Evolutionary conservation across 2,329 filamentous ascomycete genomes (phyloP).

Genomic region (Beauveria sp.): DNA sequence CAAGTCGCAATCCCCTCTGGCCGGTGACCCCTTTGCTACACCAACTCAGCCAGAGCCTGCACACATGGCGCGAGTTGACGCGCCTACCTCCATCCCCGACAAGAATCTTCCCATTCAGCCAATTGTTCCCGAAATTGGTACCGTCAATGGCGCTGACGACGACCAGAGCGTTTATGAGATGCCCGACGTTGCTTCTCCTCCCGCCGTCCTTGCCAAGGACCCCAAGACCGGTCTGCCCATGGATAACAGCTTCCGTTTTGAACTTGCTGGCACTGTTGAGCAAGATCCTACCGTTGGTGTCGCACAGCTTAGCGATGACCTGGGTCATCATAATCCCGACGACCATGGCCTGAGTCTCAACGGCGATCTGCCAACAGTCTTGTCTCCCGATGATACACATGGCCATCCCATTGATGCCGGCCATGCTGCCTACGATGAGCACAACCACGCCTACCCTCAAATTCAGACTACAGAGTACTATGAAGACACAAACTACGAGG

Average conservation of each 20-base stretch:
- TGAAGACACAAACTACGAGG: conserved; percentile 24
- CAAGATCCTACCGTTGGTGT: conserved; percentile 8
- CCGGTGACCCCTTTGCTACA: conserved; percentile 27
- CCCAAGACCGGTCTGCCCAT: conserved; percentile 18
- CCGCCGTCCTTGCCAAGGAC: conserved; percentile 22
- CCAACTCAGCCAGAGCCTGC: conserved; percentile 24
- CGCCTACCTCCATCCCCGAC: conserved; percentile 17
- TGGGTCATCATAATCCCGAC: conserved; percentile 19
- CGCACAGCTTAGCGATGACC: conserved; percentile 15
- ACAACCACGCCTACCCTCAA: conserved; percentile 17
- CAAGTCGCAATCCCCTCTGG: conserved; percentile 31
- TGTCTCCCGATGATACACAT: conserved; percentile 16
- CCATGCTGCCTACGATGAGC: conserved; percentile 13
- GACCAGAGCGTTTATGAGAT: conserved; percentile 20
- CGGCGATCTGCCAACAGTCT: conserved; percentile 25
- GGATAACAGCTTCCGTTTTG: conserved; percentile 10
- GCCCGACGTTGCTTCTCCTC: conserved; percentile 23
- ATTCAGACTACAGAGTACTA: conserved; percentile 26
- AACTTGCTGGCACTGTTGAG: conserved; percentile 11
- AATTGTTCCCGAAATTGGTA: conserved; percentile 32
- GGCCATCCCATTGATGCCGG: conserved; percentile 11
- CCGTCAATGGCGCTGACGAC: conserved; percentile 20
- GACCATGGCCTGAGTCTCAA: conserved; percentile 27
- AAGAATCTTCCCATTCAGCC: conserved; percentile 24
- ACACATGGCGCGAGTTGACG: conserved; percentile 15